A percentile compares a stretch with the other conserved stretches of the same genome.
These are phyloP conservation scores for Coemansia sp. DNA, from an alignment of 192 early-diverging fungal species.

Conservation along the genomic window DNA sequence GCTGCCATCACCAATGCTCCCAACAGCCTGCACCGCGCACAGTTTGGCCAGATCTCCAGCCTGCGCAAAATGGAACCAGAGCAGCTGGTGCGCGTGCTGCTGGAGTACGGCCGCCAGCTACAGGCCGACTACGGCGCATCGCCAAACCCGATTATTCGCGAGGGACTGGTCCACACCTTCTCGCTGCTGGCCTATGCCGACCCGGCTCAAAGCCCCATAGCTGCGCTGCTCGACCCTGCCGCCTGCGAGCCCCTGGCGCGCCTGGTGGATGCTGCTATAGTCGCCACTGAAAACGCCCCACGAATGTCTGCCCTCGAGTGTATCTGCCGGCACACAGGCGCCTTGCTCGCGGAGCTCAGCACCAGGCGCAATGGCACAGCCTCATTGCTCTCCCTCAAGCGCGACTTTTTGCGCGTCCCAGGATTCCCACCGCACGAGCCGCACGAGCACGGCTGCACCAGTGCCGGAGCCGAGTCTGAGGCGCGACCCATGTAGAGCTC, in stretches of 20 bases:
- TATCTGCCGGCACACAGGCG: slow-evolving; percentile 33
- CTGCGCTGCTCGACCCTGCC: slow-evolving; percentile 55
- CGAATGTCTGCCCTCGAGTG: slow-evolving; percentile 59
- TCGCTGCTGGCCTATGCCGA: slow-evolving; percentile 72
- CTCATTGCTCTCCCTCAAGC: slow-evolving; percentile 42
- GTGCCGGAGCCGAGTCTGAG: neutral
- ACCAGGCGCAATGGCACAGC: slow-evolving; percentile 38
- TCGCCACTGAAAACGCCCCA: slow-evolving; percentile 59
- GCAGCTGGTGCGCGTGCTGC: slow-evolving; percentile 45
- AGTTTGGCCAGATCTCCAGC: slow-evolving; percentile 32
- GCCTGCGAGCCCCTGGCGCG: slow-evolving; percentile 61
- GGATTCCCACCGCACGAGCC: neutral
- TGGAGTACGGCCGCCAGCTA: slow-evolving; percentile 57
- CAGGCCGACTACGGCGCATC: slow-evolving; percentile 56
- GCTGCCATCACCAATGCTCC: slow-evolving; percentile 40
- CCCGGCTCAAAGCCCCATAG: slow-evolving; percentile 51
- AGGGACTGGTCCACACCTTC: slow-evolving; percentile 61
- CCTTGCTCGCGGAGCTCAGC: slow-evolving; percentile 47
- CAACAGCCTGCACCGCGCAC: slow-evolving; percentile 1
- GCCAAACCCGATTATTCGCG: slow-evolving; percentile 42
- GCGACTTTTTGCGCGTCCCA: slow-evolving; percentile 32
- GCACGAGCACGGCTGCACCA: neutral
- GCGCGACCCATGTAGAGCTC: neutral
- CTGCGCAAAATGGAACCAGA: slow-evolving; percentile 27
- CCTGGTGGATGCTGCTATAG: slow-evolving; percentile 68